Percentiles rank a stretch among this genome's conserved stretches.
Evolutionary conservation across 1,139 yeast genomes (phyloP).

Genomic region (Lodderomyces metapsilosis): DNA sequence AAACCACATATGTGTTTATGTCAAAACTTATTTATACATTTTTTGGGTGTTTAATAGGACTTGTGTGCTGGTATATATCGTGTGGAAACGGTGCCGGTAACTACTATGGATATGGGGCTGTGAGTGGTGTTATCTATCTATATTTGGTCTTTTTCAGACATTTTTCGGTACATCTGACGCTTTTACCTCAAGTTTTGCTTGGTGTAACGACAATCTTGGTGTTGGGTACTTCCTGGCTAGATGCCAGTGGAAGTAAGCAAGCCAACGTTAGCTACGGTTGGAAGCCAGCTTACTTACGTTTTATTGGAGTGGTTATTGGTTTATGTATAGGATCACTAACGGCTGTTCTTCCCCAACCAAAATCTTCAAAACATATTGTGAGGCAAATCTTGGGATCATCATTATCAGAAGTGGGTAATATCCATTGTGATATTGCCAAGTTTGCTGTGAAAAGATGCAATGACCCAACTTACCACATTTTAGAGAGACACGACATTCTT

Average conservation of each 20-base stretch:
- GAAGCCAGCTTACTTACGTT: conserved; percentile 29
- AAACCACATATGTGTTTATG: conserved; percentile 29
- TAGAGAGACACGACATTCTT: conserved; percentile 24
- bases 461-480: conserved; percentile 21
- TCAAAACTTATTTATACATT: conserved; percentile 30
- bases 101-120: conserved; percentile 32
- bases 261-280: conserved; percentile 30
- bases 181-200: conserved; percentile 30
- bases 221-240: conserved; percentile 37
- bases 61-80: conserved; percentile 40
- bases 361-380: conserved; percentile 29
- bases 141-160: conserved; percentile 30
- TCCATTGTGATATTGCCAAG: conserved; percentile 31
- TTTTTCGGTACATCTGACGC: conserved; percentile 29
- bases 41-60: conserved; percentile 32
- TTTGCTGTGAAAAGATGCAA: conserved; percentile 26
- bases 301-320: conserved; percentile 31
- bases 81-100: conserved; percentile 32
- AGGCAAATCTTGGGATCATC: conserved; percentile 25
- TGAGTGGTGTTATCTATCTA: conserved; percentile 26
- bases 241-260: conserved; percentile 18
- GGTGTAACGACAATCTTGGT: conserved; percentile 33
- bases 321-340: conserved; percentile 31
- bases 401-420: conserved; percentile 26
- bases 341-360: conserved; percentile 30